phyloP scores from a whole-genome alignment of 768 basidiomycete species.

The Panellus pusillus region DNA sequence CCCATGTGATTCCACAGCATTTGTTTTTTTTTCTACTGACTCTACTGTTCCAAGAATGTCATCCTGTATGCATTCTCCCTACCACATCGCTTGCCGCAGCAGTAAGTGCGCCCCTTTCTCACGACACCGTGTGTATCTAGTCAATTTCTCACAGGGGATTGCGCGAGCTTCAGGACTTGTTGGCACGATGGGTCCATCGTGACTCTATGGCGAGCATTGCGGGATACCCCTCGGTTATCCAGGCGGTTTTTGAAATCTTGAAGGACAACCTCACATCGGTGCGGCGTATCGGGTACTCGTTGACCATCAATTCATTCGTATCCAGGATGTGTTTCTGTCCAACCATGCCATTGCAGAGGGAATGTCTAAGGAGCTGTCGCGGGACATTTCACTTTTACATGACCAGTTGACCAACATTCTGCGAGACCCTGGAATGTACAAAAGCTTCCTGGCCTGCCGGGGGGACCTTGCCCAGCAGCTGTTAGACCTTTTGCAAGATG shows the following conservation, averaged over 20 bases:
- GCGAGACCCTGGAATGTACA: background rate
- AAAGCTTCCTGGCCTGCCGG: constrained; percentile 1
- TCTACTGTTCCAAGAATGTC: background rate
- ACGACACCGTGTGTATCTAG: background rate
- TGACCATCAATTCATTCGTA: background rate
- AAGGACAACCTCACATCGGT: constrained; percentile 1
- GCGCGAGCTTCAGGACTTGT: background rate
- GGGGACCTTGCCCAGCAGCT: constrained; percentile 10
- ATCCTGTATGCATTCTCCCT: background rate
- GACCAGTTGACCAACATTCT: constrained; percentile 1
- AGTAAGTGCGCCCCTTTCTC: background rate
- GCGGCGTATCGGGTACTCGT: background rate
- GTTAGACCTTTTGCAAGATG: constrained; percentile 17
- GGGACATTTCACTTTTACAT: constrained; percentile 5
- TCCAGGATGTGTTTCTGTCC: background rate
- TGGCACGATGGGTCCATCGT: constrained; percentile 1
- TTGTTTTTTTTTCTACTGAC: background rate
- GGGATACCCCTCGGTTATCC: constrained; percentile 2
- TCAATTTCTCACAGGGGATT: background rate
- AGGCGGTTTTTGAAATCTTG: constrained; percentile 1
- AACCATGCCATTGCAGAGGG: background rate
- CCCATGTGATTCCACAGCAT: background rate
- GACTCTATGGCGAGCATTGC: constrained; percentile 4
- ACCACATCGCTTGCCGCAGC: no score
- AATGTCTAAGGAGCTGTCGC: background rate